A percentile compares a stretch with the other conserved stretches of the same genome.
Conservation (phyloP, 192 early-diverging fungal species). For the Phlyctochytrium planicorne region DNA sequence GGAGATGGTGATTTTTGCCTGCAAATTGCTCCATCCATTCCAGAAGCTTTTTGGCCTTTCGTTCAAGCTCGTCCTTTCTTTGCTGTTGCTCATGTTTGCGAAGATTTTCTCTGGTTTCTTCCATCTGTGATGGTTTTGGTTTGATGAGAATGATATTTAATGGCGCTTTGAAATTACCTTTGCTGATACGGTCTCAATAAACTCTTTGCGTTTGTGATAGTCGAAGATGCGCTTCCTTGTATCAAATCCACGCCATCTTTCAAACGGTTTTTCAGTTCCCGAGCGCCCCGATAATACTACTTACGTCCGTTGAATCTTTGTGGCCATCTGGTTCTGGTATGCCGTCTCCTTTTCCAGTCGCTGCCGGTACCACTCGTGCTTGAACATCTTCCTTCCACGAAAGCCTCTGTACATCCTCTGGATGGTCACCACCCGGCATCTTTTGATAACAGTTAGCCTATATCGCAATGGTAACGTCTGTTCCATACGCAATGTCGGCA, state of each 20-base stretch:
- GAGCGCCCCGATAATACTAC: slow-evolving; percentile 6
- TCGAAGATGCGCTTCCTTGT: slow-evolving; percentile 42
- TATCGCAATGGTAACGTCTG: background rate
- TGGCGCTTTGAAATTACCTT: too few relatives aligned
- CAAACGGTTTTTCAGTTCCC: background rate
- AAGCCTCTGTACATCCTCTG: slow-evolving; percentile 41
- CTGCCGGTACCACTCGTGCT: slow-evolving; percentile 20
- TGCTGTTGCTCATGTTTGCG: slow-evolving; percentile 14
- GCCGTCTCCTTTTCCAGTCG: slow-evolving; percentile 15
- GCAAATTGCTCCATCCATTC: slow-evolving; percentile 22
- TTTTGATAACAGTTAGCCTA: slow-evolving; percentile 6
- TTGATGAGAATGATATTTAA: too few relatives aligned
- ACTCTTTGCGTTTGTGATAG: slow-evolving; percentile 38
- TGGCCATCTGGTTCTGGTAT: slow-evolving; percentile 28
- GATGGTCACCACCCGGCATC: slow-evolving; percentile 21
- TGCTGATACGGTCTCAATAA: slow-evolving; percentile 25
- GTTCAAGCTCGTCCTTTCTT: background rate
- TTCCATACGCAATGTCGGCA: slow-evolving; percentile 3
- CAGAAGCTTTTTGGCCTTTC: slow-evolving; percentile 11
- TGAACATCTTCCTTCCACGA: slow-evolving; percentile 18
- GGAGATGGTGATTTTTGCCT: slow-evolving; percentile 42
- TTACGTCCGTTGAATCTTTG: slow-evolving; percentile 46
- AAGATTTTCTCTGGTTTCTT: slow-evolving; percentile 28
- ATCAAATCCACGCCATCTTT: slow-evolving; percentile 45
- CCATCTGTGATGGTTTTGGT: too few relatives aligned